Conservation (phyloP, 257 asterid species). For the Ehretia macrophylla region DNA sequence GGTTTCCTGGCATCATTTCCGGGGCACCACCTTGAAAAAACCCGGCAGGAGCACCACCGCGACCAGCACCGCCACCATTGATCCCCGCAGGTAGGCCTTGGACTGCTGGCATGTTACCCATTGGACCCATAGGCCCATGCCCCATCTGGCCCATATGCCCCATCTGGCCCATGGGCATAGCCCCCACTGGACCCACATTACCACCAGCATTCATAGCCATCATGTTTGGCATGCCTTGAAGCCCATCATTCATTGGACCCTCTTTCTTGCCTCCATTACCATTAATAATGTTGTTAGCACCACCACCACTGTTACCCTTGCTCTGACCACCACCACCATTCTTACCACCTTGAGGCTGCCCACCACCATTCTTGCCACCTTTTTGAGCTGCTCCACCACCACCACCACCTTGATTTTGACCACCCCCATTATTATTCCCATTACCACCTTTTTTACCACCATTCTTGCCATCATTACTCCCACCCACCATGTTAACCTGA, state of each 20-base stretch:
- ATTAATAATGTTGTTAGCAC: constrained; percentile 22
- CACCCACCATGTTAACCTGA: constrained; percentile 38
- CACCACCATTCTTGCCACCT: constrained; percentile 57
- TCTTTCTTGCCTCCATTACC: constrained; percentile 57
- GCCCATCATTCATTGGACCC: constrained; percentile 70
- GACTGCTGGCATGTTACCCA: constrained; percentile 33
- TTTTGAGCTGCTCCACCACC: constrained; percentile 50
- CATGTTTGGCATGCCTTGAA: constrained; percentile 84
- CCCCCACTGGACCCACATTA: constrained; percentile 39
- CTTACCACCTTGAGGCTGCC: constrained; percentile 35
- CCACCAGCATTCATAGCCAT: constrained; percentile 53
- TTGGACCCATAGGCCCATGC: constrained; percentile 45
- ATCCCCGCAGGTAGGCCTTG: constrained; percentile 60
- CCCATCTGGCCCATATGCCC: constrained; percentile 19
- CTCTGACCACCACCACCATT: constrained; percentile 19
- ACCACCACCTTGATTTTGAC: constrained; percentile 35
- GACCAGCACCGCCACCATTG: constrained; percentile 30
- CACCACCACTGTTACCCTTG: constrained; percentile 26
- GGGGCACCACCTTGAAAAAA: constrained; percentile 49
- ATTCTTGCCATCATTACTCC: constrained; percentile 12
- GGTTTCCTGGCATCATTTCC: constrained; percentile 56
- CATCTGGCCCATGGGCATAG: constrained; percentile 40
- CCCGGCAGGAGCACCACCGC: constrained; percentile 20
- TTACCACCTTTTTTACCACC: constrained; percentile 36
- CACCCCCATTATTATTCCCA: constrained; percentile 39